A percentile compares a stretch with the other conserved stretches of the same genome.
Evolutionary conservation across 2,329 filamentous ascomycete genomes (phyloP).

Genomic region (Fusarium nanum): DNA sequence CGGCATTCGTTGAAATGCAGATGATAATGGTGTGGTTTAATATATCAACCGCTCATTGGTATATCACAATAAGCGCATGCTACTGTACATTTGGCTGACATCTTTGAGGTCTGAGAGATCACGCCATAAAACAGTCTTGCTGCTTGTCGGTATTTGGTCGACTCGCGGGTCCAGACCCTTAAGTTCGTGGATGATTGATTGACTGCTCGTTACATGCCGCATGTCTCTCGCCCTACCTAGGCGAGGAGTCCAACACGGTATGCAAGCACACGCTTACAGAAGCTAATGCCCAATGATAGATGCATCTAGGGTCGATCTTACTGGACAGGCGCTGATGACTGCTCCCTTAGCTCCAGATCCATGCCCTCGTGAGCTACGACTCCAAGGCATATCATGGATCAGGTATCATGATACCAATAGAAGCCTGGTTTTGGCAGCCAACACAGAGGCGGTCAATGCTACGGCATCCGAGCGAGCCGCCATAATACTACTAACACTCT

Average conservation of each 20-base stretch:
- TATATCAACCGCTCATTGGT: neutral
- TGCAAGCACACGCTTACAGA: conserved; percentile 32
- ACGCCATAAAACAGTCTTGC: neutral
- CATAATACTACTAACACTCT: conserved; percentile 6
- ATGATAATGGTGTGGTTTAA: neutral
- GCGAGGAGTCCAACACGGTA: conserved; percentile 18
- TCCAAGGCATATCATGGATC: conserved; percentile 36
- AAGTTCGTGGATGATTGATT: conserved; percentile 13
- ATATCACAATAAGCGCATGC: neutral
- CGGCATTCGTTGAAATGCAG: neutral
- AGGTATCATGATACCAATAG: conserved; percentile 34
- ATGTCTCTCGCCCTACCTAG: conserved; percentile 23
- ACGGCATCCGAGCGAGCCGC: conserved; percentile 34
- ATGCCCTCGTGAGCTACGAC: conserved; percentile 45
- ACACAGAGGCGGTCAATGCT: conserved; percentile 34
- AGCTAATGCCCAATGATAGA: conserved; percentile 28
- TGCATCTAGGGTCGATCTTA: conserved; percentile 3
- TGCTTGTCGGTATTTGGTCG: neutral
- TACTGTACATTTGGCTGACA: neutral
- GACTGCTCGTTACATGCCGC: conserved; percentile 25
- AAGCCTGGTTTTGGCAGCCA: conserved; percentile 21
- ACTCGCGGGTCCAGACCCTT: conserved; percentile 31
- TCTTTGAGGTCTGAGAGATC: neutral
- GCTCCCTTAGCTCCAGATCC: conserved; percentile 33
- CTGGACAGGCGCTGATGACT: conserved; percentile 22